phyloP scores from a whole-genome alignment of 164 flowering plant species.

The Euptelea pleiosperma region DNA sequence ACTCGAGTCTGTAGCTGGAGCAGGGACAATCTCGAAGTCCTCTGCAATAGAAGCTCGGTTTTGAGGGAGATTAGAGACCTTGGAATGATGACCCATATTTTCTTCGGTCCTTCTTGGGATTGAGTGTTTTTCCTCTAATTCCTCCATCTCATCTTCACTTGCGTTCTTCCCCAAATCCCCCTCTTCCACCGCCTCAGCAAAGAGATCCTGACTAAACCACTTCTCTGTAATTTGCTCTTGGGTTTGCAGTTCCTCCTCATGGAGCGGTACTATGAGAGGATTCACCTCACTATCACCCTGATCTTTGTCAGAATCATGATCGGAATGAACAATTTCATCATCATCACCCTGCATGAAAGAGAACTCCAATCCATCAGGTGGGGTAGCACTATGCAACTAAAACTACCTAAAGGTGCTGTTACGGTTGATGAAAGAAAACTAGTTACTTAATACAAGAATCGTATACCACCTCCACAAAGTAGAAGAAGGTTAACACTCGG shows the following conservation, averaged over 20 bases:
- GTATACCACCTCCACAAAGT: too few species aligned
- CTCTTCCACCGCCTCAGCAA: conserved; percentile 58
- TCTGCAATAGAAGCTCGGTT: conserved; percentile 29
- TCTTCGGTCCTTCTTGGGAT: conserved; percentile 23
- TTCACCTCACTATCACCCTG: conserved; percentile 53
- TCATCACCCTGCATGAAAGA: conserved; percentile 44
- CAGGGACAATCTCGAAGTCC: conserved; percentile 87
- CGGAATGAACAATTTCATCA: conserved; percentile 35
- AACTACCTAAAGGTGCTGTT: too few species aligned
- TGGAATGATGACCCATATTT: conserved; percentile 11
- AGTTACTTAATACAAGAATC: too few species aligned
- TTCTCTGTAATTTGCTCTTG: conserved; percentile 61
- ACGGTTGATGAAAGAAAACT: too few species aligned
- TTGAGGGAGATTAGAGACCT: conserved; percentile 10
- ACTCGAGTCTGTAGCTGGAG: conserved; percentile 73
- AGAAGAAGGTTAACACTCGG: too few species aligned
- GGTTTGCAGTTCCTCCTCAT: conserved; percentile 48
- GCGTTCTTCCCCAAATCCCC: conserved; percentile 41
- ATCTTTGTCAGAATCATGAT: conserved; percentile 69
- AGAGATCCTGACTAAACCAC: conserved; percentile 94
- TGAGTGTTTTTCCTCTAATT: conserved; percentile 20
- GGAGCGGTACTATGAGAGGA: conserved; percentile 76
- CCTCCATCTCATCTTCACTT: conserved; percentile 72
- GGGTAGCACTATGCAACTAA: background rate
- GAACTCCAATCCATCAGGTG: conserved; percentile 3